Evolutionary conservation across 495 filamentous ascomycete genomes (phyloP).

Genomic region (Hypoxylon lenormandii): DNA sequence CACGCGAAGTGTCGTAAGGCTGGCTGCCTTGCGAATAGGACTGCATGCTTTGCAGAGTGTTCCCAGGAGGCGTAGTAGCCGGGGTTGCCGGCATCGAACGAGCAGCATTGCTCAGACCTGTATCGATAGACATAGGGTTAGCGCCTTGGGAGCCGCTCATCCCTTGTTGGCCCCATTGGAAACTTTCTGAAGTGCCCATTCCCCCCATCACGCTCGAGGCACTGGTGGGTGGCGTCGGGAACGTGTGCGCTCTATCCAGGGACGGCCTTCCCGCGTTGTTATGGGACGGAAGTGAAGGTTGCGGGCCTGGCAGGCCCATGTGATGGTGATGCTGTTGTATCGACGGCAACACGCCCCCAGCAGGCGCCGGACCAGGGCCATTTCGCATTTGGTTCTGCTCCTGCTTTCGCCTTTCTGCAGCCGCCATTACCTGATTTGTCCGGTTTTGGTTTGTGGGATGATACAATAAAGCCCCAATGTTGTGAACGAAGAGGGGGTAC

Average conservation of each 20-base stretch:
- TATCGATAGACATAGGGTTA: conserved; percentile 87
- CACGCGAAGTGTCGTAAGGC: conserved; percentile 79
- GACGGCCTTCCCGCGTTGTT: conserved; percentile 74
- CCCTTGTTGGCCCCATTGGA: conserved; percentile 77
- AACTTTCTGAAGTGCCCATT: conserved; percentile 77
- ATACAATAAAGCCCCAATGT: conserved; percentile 93
- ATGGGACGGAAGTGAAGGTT: conserved; percentile 81
- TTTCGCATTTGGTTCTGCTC: conserved; percentile 68
- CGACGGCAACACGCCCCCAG: conserved; percentile 67
- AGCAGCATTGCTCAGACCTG: conserved; percentile 74
- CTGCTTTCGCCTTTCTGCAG: conserved; percentile 78
- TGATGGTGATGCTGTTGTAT: conserved; percentile 78
- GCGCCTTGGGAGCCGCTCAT: conserved; percentile 74
- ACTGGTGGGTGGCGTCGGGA: conserved; percentile 93
- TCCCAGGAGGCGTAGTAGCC: conserved; percentile 90
- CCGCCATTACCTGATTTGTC: conserved; percentile 87
- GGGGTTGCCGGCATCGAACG: conserved; percentile 95
- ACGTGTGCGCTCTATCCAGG: conserved; percentile 85
- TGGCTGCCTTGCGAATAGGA: conserved; percentile 76
- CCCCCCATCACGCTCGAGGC: conserved; percentile 86
- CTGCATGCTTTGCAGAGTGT: conserved; percentile 79
- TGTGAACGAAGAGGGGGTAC: conserved; percentile 97
- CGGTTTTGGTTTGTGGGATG: conserved; percentile 88
- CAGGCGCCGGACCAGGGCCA: conserved; percentile 55
- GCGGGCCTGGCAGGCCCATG: conserved; percentile 77